Conservation (phyloP, 345 rosid species). For the Sonneratia alba region DNA sequence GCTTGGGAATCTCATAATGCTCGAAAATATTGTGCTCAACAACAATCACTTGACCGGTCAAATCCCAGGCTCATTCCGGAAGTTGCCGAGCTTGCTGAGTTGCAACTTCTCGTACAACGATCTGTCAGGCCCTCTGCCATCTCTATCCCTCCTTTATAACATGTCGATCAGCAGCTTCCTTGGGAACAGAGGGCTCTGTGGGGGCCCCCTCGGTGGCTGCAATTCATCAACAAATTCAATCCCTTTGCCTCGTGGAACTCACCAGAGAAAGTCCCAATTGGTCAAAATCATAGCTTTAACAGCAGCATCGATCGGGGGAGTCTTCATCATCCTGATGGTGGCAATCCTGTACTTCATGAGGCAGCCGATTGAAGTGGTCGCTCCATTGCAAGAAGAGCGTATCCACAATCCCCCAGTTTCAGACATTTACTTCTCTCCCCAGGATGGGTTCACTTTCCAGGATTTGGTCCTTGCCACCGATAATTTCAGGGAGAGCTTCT, state of each 20-base stretch:
- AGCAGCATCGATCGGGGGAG: slow-evolving; percentile 60
- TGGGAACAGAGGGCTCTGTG: slow-evolving; percentile 67
- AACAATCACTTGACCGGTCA: slow-evolving; percentile 66
- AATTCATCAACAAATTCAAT: slow-evolving; percentile 20
- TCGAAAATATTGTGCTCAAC: slow-evolving; percentile 60
- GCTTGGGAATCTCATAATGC: slow-evolving; percentile 59
- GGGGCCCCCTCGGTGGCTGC: slow-evolving; percentile 52
- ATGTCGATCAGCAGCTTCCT: slow-evolving; percentile 43
- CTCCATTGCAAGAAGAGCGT: slow-evolving; percentile 14
- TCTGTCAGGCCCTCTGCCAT: slow-evolving; percentile 59
- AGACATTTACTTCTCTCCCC: slow-evolving; percentile 67
- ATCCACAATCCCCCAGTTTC: slow-evolving; percentile 19
- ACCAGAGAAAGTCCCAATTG: slow-evolving; percentile 18
- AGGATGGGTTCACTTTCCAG: slow-evolving; percentile 68
- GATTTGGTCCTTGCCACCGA: slow-evolving; percentile 68
- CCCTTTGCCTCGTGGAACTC: slow-evolving; percentile 19
- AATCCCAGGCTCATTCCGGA: slow-evolving; percentile 59
- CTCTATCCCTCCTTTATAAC: slow-evolving; percentile 31
- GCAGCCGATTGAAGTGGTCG: slow-evolving; percentile 28
- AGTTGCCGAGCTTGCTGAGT: slow-evolving; percentile 57
- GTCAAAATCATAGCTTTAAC: slow-evolving; percentile 54
- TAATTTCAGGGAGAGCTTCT: slow-evolving; percentile 59
- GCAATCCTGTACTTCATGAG: slow-evolving; percentile 54
- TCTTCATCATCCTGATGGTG: slow-evolving; percentile 52
- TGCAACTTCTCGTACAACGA: slow-evolving; percentile 81